Evolutionary conservation across 345 rosid species (phyloP), one percentile per base, ranked within the genome.

Genomic region (Hypericum perforatum): DNA sequence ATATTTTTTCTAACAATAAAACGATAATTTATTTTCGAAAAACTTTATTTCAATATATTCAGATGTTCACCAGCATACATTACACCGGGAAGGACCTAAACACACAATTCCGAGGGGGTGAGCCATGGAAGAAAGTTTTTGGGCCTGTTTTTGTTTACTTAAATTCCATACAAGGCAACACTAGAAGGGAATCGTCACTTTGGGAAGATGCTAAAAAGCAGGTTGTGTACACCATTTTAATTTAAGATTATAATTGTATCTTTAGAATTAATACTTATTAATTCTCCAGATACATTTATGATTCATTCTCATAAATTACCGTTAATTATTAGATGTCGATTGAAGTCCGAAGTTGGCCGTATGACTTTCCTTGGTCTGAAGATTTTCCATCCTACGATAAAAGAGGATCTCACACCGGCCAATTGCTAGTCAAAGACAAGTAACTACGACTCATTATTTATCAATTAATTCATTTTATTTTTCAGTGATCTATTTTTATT

Each of bases 11-110:
- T n/a, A 36, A 51, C 32, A 22, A 22, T 22, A 22, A 22, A 22
- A 22, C 32, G 4, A 22, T 1, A 22, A 22, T 1, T 4, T 22
- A 22, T 22, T 39, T 55, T 50, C 5, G n/a, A n/a, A 22, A 22
- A 22, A 22, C 1, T 22, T 22, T 22, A 22, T 22, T 22, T 4
- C 32, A 22, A 22, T 22, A 7, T 39, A 43, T 37, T 11, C 59
- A 92, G 98, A 92, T 92, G 98, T 92, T 92, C 61, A 84, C 84
- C 5, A 85, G 98, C 63, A 65, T 75, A 0, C 98, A 92, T 63
- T 92, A 83, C 38, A 67, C 72, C 22, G 98, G 95, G 37, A 76
- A 66, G 48, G 95, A 82, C 0, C 51, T 83, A 8, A 69, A 82
- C n/a, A 80, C 84, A 13, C 32, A 12, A 16, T 83, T 69, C 45